These are phyloP conservation scores for Solanum raphanifolium DNA, from an alignment of 257 asterid species.

Conservation along the genomic window DNA sequence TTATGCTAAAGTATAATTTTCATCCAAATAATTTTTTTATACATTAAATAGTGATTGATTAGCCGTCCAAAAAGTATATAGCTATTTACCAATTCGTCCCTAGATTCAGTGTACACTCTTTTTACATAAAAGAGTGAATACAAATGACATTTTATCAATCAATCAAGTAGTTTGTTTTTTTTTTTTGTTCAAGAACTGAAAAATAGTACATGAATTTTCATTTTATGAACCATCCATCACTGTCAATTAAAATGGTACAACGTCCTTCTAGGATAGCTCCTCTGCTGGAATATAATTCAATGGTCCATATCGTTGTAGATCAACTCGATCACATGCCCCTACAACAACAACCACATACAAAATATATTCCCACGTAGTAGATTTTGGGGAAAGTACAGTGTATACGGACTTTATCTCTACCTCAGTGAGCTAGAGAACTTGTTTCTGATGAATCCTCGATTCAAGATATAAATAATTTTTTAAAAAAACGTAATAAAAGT, in stretches of 20 bases:
- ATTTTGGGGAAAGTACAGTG: background rate
- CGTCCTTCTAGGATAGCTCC: background rate
- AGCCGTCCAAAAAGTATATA: background rate
- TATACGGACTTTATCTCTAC: too few species aligned
- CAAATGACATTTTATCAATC: too few species aligned
- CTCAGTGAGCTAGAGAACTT: too few species aligned
- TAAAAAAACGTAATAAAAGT: too few species aligned
- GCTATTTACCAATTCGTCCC: background rate
- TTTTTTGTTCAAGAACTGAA: too few species aligned
- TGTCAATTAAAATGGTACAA: background rate
- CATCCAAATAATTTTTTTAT: background rate
- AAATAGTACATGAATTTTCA: background rate
- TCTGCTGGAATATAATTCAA: background rate
- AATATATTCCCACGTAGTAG: too few species aligned
- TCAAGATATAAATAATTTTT: too few species aligned
- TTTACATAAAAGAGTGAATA: background rate
- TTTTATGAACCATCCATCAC: background rate
- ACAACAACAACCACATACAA: background rate
- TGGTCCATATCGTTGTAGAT: background rate
- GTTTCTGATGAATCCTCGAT: too few species aligned
- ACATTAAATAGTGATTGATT: background rate
- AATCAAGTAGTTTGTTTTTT: too few species aligned
- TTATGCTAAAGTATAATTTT: background rate
- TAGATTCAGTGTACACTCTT: background rate
- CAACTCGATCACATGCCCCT: background rate